Evolutionary conservation across 805 yeast genomes (phyloP), one percentile per base, ranked within the genome.

Genomic region (Saturnispora serradocipensis): DNA sequence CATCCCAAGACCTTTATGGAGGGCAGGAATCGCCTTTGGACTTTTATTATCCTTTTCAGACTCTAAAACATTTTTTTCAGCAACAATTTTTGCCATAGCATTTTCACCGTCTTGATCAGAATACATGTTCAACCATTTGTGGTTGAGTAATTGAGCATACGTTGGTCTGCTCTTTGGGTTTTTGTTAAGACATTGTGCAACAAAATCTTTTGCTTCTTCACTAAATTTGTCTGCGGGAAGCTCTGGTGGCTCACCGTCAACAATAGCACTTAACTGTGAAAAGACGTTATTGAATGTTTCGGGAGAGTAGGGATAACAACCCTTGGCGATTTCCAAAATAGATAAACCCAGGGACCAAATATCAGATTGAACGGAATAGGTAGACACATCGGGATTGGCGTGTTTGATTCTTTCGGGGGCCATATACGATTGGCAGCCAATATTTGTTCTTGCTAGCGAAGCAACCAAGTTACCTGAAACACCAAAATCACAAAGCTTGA

Each of bases 381-480:
- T 80, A 8, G 79, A 74, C 58, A 81, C 90, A 62, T 85, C 89
- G 1, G 89, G 91, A 56, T 72, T 81, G 54, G 76, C 61, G 0
- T 86, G 79, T 62, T 83, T 82, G 59, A 93, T 93, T 62, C 99
- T 78, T 65, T 91, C 99, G 1, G 99, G 99, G 1, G 98, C 98
- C 98, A 93, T 93, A 67, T 91, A 91, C 1, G 96, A 86, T 69
- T 93, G 99, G 68, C 99, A 91, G 4, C 99, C 99, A 58, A 91
- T 88, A 60, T 93, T 91, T 0, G 99, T 91, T 61, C 88, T 82
- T 15, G 98, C 98, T 60, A 91, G 74, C 0, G 96, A 88, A 2
- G 97, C 96, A 22, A 93, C 98, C 55, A 91, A 72, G 63, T 91
- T 91, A 18, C 98, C 98, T 50, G 89, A 80, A 22, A 91, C 99